Conservation (phyloP, 78 protist species). For the Diacronema lutheri region DNA sequence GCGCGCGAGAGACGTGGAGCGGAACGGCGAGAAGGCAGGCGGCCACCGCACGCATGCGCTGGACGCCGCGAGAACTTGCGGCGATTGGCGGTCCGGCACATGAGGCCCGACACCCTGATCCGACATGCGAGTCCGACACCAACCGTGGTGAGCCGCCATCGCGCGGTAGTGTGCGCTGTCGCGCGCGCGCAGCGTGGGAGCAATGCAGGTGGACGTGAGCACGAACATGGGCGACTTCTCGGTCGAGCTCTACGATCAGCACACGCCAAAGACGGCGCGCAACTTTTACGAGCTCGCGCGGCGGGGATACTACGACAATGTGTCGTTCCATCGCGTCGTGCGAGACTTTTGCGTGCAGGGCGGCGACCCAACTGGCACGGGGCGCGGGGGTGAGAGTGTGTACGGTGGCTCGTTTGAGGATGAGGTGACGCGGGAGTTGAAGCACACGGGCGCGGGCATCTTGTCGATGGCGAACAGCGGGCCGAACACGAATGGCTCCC, state of each 20-base stretch:
- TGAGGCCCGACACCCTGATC: no score
- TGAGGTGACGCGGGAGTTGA: conserved; percentile 65
- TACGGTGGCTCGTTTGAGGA: conserved; percentile 76
- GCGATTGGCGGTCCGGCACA: no score
- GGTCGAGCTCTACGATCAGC: conserved; percentile 75
- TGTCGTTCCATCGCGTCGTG: conserved; percentile 73
- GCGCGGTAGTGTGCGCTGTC: no score
- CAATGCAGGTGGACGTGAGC: background rate
- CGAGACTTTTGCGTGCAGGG: conserved; percentile 50
- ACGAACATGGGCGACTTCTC: conserved; percentile 63
- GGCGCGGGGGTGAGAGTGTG: conserved; percentile 80
- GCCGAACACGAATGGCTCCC: conserved; percentile 63
- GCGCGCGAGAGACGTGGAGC: no score
- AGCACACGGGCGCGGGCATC: conserved; percentile 85
- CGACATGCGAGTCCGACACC: no score
- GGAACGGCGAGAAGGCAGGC: no score
- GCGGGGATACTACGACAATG: conserved; percentile 8
- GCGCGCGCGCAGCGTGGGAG: no score
- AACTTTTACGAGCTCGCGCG: conserved; percentile 63
- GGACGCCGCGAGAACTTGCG: no score
- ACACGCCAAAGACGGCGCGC: conserved; percentile 72
- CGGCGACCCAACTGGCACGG: conserved; percentile 88
- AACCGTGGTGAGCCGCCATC: no score
- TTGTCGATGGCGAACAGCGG: conserved; percentile 77
- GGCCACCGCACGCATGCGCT: no score